These are phyloP conservation scores for Ochetophila trinervis DNA, from an alignment of 306 rosid species.

Conservation along the genomic window DNA sequence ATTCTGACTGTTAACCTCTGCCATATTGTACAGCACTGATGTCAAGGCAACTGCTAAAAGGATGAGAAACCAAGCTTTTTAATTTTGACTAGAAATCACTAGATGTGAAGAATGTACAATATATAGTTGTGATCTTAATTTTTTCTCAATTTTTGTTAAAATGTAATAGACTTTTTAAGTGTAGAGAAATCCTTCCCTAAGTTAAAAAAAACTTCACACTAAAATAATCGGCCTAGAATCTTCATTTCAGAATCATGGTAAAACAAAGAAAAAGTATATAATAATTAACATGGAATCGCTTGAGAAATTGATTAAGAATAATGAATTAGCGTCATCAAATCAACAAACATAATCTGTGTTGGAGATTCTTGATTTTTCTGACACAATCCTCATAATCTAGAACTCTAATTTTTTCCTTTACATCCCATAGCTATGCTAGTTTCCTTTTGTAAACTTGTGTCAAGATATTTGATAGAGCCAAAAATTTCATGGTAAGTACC, in stretches of 20 bases:
- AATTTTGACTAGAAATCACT: neutral
- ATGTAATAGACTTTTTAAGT: neutral
- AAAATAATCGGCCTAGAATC: neutral
- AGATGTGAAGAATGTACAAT: neutral
- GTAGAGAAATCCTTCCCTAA: neutral
- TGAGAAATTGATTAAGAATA: slow-evolving; percentile 5
- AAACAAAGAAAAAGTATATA: neutral
- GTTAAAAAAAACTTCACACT: neutral
- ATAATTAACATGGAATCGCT: neutral
- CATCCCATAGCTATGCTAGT: neutral
- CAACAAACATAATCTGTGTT: neutral
- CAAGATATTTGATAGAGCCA: neutral
- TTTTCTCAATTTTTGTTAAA: neutral
- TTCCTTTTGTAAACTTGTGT: neutral
- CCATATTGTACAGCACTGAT: neutral
- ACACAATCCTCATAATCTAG: neutral
- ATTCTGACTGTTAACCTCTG: neutral
- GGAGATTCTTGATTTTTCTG: slow-evolving; percentile 2
- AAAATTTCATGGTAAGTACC: slow-evolving; percentile 1
- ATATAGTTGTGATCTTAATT: neutral
- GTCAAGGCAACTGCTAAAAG: neutral
- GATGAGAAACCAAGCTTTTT: neutral
- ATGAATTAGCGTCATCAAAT: neutral
- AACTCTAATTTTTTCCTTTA: neutral
- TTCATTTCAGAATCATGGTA: neutral